Percentiles rank a stretch among this genome's conserved stretches.
Evolutionary conservation across 805 yeast genomes (phyloP).

Genomic region (Candida dajiaensis): DNA sequence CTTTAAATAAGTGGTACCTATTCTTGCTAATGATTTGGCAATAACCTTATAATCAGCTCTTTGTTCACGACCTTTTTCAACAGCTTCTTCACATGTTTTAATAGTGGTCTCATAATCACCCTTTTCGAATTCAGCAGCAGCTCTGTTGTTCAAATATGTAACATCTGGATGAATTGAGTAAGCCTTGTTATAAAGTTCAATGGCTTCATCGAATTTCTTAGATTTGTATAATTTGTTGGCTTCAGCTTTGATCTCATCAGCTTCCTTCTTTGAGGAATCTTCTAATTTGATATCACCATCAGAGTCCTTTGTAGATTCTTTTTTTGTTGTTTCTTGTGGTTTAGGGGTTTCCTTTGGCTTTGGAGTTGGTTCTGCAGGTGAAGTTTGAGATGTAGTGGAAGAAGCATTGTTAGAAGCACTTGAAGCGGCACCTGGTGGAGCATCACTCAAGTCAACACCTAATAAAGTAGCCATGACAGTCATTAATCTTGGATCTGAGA

Average conservation of each 20-base stretch:
- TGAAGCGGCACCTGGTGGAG: slow-evolving; percentile 17
- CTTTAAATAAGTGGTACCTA: slow-evolving; percentile 79
- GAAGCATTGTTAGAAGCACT: slow-evolving; percentile 22
- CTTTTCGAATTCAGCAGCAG: slow-evolving; percentile 97
- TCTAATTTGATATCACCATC: slow-evolving; percentile 28
- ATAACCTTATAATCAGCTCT: slow-evolving; percentile 89
- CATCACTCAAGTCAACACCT: slow-evolving; percentile 65
- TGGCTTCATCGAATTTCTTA: slow-evolving; percentile 89
- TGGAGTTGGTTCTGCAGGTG: slow-evolving; percentile 20
- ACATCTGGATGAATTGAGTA: slow-evolving; percentile 78
- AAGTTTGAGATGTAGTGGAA: slow-evolving; percentile 17
- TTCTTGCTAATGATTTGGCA: slow-evolving; percentile 90
- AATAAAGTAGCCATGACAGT: slow-evolving; percentile 78
- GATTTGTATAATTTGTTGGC: slow-evolving; percentile 86
- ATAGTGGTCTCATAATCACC: slow-evolving; percentile 87
- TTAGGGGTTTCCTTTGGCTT: slow-evolving; percentile 16
- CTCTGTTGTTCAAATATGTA: slow-evolving; percentile 90
- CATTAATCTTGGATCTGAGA: slow-evolving; percentile 83
- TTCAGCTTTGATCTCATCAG: slow-evolving; percentile 69
- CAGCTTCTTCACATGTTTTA: slow-evolving; percentile 71
- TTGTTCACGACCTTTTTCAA: slow-evolving; percentile 82
- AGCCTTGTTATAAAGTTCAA: slow-evolving; percentile 78
- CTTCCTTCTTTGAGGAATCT: slow-evolving; percentile 36
- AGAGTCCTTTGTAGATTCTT: slow-evolving; percentile 29
- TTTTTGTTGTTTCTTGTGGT: slow-evolving; percentile 20